Evolutionary conservation across 1,284 basidiomycete genomes (phyloP).

Genomic region (Inonotus obliquus): DNA sequence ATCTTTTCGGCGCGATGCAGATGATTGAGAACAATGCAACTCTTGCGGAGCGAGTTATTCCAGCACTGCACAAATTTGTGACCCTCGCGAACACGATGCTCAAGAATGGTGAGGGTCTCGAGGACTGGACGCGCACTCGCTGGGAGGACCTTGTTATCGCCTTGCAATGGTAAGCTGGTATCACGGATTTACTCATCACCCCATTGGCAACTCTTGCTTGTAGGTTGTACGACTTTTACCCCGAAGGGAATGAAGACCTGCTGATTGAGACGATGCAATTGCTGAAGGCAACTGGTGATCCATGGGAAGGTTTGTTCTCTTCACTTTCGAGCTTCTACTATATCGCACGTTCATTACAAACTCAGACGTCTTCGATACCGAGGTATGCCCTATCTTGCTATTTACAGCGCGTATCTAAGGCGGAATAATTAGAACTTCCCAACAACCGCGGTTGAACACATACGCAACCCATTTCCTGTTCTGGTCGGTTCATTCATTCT

Average conservation of each 20-base stretch:
- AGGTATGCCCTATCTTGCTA: conserved; percentile 19
- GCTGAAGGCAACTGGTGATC: conserved; percentile 49
- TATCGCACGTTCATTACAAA: not conserved
- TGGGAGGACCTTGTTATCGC: conserved; percentile 56
- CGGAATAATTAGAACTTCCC: conserved; percentile 40
- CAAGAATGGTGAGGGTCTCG: conserved; percentile 44
- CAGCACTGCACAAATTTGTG: conserved; percentile 48
- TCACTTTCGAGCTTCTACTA: not conserved
- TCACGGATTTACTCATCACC: not conserved
- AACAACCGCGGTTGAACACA: conserved; percentile 28
- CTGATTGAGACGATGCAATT: conserved; percentile 52
- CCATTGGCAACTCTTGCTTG: not conserved
- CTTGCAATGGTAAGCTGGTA: conserved; percentile 44
- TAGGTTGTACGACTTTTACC: conserved; percentile 52
- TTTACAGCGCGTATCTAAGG: conserved; percentile 23
- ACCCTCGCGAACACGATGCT: conserved; percentile 52
- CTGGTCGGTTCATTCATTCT: not conserved
- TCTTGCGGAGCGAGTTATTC: conserved; percentile 40
- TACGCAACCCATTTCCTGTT: conserved; percentile 29
- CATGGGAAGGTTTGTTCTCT: conserved; percentile 34
- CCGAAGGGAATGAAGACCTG: conserved; percentile 44
- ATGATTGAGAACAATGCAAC: conserved; percentile 46
- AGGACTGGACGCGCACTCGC: conserved; percentile 48
- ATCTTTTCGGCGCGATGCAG: conserved; percentile 51
- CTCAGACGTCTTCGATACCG: conserved; percentile 28